Base-by-base conservation (phyloP, 805 yeast species). In the Suhomyces sp. region DNA sequence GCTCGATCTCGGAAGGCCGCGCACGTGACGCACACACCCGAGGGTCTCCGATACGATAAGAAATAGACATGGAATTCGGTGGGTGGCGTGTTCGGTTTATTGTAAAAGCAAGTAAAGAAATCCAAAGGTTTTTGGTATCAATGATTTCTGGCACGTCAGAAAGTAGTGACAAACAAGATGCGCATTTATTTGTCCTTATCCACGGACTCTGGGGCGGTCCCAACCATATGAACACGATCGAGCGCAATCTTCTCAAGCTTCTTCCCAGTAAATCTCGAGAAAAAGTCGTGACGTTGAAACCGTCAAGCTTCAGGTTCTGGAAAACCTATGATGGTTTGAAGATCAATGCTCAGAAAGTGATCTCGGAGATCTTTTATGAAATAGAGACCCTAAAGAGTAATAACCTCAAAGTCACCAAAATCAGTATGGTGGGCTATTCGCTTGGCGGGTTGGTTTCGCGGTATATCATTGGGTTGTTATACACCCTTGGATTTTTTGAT, bases 171-270 rank as follows among this genome's bases (percentile, higher is more conserved):
- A 22, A n/a, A 7, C 24, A 59, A 46, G 52, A 58, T 4, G 67
- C 71, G 21, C 79, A 75, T 55, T 59, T 75, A 7, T 72, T 74
- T 54, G 75, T 75, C 27, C 57, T 75, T 7, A 60, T 73, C 15
- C 79, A 75, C 53, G 79, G 79, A 2, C 60, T 75, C 13, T 75
- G 78, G 79, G 79, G 79, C 4, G 68, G 69, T 19, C 76, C 78
- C 8, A 66, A 63, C 44, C 78, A 75, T 54, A 67, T 75, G 75
- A 56, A 59, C 41, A 65, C 76, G 8, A 61, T 74, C 12, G 77
- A 73, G 53, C 57, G 60, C 29, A 62, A 70, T 7, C 49, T 75
- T 3, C 57, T 61, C 31, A 66, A 63, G 24, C 57, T 69, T 12
- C 29, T 72, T 4, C 47, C 52, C 2, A 58, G 55, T n/a, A 51